Evolutionary conservation across 768 basidiomycete species (phyloP).

Genomic region (Phaeotremella fagi): DNA sequence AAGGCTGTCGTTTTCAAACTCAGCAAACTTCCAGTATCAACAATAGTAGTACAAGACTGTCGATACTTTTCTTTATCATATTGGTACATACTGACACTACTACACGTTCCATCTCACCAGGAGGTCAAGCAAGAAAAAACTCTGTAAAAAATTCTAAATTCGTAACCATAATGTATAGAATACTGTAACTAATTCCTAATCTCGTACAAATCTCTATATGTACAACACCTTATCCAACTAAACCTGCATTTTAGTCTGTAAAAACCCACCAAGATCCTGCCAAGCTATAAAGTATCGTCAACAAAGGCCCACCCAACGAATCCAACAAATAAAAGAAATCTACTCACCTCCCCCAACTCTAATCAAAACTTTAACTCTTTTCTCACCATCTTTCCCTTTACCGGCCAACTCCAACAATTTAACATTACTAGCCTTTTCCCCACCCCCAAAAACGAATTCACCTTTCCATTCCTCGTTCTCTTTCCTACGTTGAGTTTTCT

Average conservation of each 20-base stretch:
- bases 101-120: background rate
- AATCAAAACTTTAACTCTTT: constrained; percentile 16
- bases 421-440: constrained; percentile 20
- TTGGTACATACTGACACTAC: background rate
- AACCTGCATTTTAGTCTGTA: background rate
- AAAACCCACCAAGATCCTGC: background rate
- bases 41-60: background rate
- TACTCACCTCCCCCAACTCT: constrained; percentile 14
- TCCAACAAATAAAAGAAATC: too few relatives aligned
- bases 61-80: background rate
- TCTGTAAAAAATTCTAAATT: too few relatives aligned
- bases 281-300: background rate
- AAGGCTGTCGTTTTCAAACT: too few relatives aligned
- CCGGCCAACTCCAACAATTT: constrained; percentile 30
- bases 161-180: too few relatives aligned
- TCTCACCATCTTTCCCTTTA: background rate
- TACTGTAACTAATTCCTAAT: too few relatives aligned
- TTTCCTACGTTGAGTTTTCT: constrained; percentile 23
- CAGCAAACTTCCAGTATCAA: too few relatives aligned
- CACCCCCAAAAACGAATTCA: constrained; percentile 37
- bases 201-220: too few relatives aligned
- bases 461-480: constrained; percentile 45
- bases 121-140: too few relatives aligned
- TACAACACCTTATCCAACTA: background rate
- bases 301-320: too few relatives aligned